Conservation (phyloP, 2,329 filamentous ascomycete genomes). For the Hymenotorrendiella dingleyae region DNA sequence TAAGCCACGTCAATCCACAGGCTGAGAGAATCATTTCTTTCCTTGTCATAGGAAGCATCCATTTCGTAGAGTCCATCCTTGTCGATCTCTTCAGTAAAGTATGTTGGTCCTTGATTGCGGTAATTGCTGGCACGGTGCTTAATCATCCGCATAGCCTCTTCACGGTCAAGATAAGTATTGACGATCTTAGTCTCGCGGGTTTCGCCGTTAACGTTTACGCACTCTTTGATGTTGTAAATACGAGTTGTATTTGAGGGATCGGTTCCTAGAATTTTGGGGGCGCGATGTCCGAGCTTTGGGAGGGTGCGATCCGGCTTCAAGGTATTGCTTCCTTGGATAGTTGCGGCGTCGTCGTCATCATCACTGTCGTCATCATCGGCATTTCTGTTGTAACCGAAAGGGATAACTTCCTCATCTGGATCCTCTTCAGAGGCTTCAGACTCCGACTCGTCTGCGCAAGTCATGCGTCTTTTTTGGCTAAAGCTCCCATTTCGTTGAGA, state of each 20-base stretch:
- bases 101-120: not conserved
- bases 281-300: not conserved
- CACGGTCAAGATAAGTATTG: not conserved
- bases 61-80: not conserved
- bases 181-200: not conserved
- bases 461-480: not conserved
- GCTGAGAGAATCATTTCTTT: not conserved
- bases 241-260: not conserved
- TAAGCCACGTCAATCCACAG: not conserved
- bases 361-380: not conserved
- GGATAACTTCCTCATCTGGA: not conserved
- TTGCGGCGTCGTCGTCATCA: too few species aligned
- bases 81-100: not conserved
- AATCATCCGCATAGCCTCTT: not conserved
- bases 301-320: not conserved
- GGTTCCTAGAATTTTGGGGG: not conserved
- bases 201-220: not conserved
- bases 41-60: not conserved
- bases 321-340: not conserved
- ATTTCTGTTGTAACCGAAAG: not conserved
- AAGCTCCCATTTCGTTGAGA: not conserved
- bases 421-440: constrained; percentile 1
- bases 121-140: not conserved
- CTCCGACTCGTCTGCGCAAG: not conserved
- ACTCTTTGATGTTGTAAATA: not conserved